These are phyloP conservation scores for Chlamydomonas sp. DNA, from an alignment of 139 green algal species.

Conservation along the genomic window DNA sequence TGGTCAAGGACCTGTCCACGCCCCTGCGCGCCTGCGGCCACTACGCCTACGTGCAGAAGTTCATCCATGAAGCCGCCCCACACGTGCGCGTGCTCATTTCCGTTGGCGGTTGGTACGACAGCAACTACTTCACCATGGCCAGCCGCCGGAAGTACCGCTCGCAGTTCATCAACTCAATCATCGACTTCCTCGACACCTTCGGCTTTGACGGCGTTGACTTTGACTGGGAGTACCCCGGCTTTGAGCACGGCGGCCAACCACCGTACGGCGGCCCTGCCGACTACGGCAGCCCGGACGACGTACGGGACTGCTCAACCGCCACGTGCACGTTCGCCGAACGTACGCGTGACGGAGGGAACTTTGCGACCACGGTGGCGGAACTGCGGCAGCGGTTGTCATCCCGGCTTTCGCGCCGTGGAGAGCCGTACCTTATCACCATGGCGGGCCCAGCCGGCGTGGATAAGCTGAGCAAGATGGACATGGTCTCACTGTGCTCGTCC, in stretches of 20 bases:
- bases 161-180: neutral
- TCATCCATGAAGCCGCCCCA: neutral
- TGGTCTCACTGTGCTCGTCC: neutral
- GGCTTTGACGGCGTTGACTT: slow-evolving; percentile 21
- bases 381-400: neutral
- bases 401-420: neutral
- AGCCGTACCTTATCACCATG: slow-evolving; percentile 9
- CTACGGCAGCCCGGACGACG: neutral
- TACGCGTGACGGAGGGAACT: neutral
- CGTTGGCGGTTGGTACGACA: slow-evolving; percentile 25
- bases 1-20: neutral
- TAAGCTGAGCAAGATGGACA: slow-evolving; percentile 1
- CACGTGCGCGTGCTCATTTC: slow-evolving; percentile 3
- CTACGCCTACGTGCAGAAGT: slow-evolving; percentile 8
- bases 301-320: neutral
- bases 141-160: neutral
- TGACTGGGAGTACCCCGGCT: slow-evolving; percentile 26
- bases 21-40: slow-evolving; percentile 13
- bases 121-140: slow-evolving; percentile 6
- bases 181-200: neutral
- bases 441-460: neutral
- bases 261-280: neutral
- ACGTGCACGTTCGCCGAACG: neutral
- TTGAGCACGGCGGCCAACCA: slow-evolving; percentile 9
- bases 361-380: neutral